Percentiles rank a stretch among this genome's conserved stretches.
Conservation (phyloP, 2,329 filamentous ascomycete genomes). For the Ascochyta rabiei region DNA sequence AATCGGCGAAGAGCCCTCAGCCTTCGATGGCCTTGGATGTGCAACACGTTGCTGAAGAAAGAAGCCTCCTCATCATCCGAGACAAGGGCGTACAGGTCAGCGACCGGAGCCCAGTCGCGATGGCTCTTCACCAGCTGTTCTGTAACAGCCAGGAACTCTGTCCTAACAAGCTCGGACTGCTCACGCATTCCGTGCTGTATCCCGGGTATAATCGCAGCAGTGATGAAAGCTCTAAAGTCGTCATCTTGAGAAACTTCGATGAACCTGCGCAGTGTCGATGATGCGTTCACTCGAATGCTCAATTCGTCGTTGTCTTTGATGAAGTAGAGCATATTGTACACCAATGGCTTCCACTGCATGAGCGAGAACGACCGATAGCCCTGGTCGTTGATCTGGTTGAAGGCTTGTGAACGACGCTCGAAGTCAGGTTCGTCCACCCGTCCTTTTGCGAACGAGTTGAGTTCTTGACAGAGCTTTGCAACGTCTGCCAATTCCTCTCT, state of each 20-base stretch:
- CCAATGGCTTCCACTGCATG: conserved; percentile 82
- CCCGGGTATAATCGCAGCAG: conserved; percentile 71
- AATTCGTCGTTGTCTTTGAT: conserved; percentile 87
- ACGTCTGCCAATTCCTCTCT: conserved; percentile 66
- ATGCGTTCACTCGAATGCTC: conserved; percentile 82
- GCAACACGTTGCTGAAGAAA: conserved; percentile 92
- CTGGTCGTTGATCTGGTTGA: conserved; percentile 70
- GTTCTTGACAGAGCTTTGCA: conserved; percentile 72
- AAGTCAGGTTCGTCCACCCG: conserved; percentile 89
- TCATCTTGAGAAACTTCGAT: conserved; percentile 62
- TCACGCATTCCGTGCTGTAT: conserved; percentile 79
- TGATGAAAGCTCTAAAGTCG: conserved; percentile 65
- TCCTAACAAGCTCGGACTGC: conserved; percentile 79
- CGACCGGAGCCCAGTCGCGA: conserved; percentile 71
- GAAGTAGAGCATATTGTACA: conserved; percentile 89
- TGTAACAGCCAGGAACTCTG: conserved; percentile 80
- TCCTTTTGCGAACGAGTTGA: conserved; percentile 78
- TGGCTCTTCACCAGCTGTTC: conserved; percentile 77
- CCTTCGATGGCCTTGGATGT: conserved; percentile 85
- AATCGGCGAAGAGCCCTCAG: conserved; percentile 82
- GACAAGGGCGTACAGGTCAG: conserved; percentile 75
- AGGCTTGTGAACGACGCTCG: conserved; percentile 78
- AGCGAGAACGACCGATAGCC: conserved; percentile 66
- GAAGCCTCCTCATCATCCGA: conserved; percentile 76
- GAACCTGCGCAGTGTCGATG: conserved; percentile 79